Evolutionary conservation across 2,329 filamentous ascomycete genomes (phyloP).

Genomic region (Trichophyton schoenleinii): DNA sequence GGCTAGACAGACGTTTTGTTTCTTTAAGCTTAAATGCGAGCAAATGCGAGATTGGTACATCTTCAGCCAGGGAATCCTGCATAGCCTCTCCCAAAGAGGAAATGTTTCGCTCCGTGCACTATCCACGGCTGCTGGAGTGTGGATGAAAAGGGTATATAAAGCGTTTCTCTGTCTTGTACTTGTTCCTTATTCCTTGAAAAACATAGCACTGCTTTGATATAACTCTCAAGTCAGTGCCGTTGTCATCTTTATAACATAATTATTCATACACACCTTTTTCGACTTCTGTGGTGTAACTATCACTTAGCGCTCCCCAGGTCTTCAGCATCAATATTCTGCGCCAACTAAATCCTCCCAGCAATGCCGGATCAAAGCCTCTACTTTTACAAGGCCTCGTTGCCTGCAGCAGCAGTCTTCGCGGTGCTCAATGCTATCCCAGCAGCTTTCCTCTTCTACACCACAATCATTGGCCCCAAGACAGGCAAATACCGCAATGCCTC

Average conservation of each 20-base stretch:
- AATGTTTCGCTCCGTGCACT: background rate
- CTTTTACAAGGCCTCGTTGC: conserved; percentile 35
- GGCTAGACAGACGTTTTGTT: background rate
- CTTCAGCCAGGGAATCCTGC: background rate
- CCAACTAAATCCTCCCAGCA: background rate
- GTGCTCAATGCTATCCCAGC: conserved; percentile 32
- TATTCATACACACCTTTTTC: background rate
- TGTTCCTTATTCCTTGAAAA: background rate
- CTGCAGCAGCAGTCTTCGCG: conserved; percentile 33
- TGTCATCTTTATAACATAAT: background rate
- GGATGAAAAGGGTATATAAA: background rate
- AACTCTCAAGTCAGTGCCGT: background rate
- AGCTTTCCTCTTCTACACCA: conserved; percentile 29
- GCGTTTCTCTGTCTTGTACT: background rate
- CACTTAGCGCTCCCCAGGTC: too few relatives aligned
- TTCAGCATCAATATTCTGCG: too few relatives aligned
- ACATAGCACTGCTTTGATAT: background rate
- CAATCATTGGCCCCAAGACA: conserved; percentile 31
- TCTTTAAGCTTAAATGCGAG: background rate
- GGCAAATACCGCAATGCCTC: conserved; percentile 19
- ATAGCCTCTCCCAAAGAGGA: background rate
- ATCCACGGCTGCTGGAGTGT: background rate
- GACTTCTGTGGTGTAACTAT: background rate
- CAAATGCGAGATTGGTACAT: background rate
- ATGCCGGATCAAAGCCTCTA: conserved; percentile 22